Evolutionary conservation across 345 rosid genomes (phyloP).

Genomic region (Iberis pinnata): DNA sequence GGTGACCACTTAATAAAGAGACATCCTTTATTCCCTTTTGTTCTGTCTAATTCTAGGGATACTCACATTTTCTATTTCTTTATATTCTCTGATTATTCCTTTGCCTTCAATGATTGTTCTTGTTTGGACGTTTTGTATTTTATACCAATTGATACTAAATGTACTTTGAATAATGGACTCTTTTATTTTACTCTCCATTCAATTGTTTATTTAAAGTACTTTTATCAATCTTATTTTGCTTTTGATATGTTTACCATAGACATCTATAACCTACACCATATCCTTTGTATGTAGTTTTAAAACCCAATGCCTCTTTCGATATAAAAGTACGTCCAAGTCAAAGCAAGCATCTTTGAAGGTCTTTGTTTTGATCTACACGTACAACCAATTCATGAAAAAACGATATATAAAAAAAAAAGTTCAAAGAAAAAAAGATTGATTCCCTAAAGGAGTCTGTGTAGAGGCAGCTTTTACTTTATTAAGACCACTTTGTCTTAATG

Average conservation of each 20-base stretch:
- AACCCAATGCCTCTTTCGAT: slow-evolving; percentile 18
- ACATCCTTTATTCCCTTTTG: slow-evolving; percentile 46
- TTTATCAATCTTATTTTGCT: slow-evolving; percentile 19
- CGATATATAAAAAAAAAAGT: not conserved
- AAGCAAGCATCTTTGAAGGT: slow-evolving; percentile 26
- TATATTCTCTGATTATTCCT: slow-evolving; percentile 26
- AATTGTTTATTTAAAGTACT: slow-evolving; percentile 16
- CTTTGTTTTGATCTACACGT: slow-evolving; percentile 32
- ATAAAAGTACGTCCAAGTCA: slow-evolving; percentile 22
- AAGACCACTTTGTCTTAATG: slow-evolving; percentile 27
- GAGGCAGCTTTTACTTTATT: slow-evolving; percentile 32
- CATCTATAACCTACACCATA: slow-evolving; percentile 21
- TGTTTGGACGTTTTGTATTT: slow-evolving; percentile 25
- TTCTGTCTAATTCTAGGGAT: slow-evolving; percentile 32
- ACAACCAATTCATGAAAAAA: slow-evolving; percentile 16
- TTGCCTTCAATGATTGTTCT: slow-evolving; percentile 33
- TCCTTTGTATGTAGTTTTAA: slow-evolving; percentile 10
- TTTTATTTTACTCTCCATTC: slow-evolving; percentile 11
- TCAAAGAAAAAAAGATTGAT: slow-evolving; percentile 13
- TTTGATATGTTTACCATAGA: slow-evolving; percentile 14
- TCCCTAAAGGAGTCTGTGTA: slow-evolving; percentile 10
- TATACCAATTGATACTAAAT: slow-evolving; percentile 9
- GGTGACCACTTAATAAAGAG: slow-evolving; percentile 40
- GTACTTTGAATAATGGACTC: slow-evolving; percentile 20
- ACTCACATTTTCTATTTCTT: slow-evolving; percentile 24